A percentile compares a stretch with the other conserved stretches of the same genome.
phyloP scores from a whole-genome alignment of 345 rosid genomes.

The Hibiscus mutabilis region DNA sequence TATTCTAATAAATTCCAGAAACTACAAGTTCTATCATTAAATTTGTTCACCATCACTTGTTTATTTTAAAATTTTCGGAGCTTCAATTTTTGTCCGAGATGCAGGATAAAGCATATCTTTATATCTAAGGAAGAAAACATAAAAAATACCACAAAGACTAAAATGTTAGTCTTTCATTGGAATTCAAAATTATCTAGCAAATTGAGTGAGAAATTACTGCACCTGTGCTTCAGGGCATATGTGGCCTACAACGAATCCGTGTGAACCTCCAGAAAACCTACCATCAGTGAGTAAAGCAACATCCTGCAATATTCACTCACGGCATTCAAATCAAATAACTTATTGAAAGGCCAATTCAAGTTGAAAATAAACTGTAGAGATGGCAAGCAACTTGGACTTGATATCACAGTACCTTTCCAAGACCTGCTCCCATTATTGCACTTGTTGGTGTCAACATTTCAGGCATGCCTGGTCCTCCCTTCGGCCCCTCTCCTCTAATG shows the following conservation, averaged over 20 bases:
- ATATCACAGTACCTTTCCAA: conserved; percentile 67
- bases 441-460: conserved; percentile 99
- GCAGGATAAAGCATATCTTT: not conserved
- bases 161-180: not conserved
- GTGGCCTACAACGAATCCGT: conserved; percentile 98
- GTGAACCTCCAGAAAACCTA: conserved; percentile 97
- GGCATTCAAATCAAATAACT: conserved; percentile 9
- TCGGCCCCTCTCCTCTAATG: conserved; percentile 95
- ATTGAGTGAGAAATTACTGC: conserved; percentile 5
- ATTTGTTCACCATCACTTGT: not conserved
- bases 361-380: no score
- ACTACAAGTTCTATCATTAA: not conserved
- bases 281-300: conserved; percentile 92
- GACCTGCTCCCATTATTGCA: conserved; percentile 99
- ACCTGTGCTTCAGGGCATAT: conserved; percentile 99
- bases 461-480: conserved; percentile 99
- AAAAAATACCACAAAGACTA: not conserved
- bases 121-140: not conserved
- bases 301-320: conserved; percentile 46
- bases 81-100: not conserved
- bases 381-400: conserved; percentile 2
- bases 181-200: not conserved
- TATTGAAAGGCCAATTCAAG: not conserved
- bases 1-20: not conserved
- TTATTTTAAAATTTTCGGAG: not conserved